Percentiles rank a stretch among this genome's conserved stretches.
phyloP scores from a whole-genome alignment of 192 early-diverging fungal species.

The Allomyces javanicus region DNA sequence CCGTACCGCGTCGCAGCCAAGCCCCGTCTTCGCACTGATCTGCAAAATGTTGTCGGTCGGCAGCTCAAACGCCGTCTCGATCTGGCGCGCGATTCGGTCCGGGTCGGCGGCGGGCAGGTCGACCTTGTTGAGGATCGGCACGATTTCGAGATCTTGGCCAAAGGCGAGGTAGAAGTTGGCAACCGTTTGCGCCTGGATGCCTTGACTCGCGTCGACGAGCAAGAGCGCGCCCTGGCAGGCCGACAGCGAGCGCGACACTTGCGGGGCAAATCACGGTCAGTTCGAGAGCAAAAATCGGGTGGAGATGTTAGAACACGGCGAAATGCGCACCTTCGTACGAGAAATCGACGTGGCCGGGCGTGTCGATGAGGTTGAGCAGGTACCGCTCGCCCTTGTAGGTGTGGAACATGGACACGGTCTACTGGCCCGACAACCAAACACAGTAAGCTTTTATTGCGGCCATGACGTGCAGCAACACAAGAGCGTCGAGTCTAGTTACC shows the following conservation, averaged over 20 bases:
- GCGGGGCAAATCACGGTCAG: no score
- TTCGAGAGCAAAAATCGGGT: no score
- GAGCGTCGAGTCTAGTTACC: conserved; percentile 14
- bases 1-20: conserved; percentile 42
- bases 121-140: conserved; percentile 88
- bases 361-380: conserved; percentile 87
- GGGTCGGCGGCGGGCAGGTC: conserved; percentile 79
- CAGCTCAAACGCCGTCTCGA: conserved; percentile 75
- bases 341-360: conserved; percentile 85
- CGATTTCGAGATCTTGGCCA: conserved; percentile 59
- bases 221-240: conserved; percentile 86
- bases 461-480: neutral
- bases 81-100: conserved; percentile 50
- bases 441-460: neutral
- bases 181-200: conserved; percentile 94
- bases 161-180: conserved; percentile 92
- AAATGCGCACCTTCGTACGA: conserved; percentile 44
- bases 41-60: conserved; percentile 33
- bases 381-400: conserved; percentile 57
- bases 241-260: conserved; percentile 69
- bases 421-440: neutral
- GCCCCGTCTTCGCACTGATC: conserved; percentile 75
- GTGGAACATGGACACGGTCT: conserved; percentile 88
- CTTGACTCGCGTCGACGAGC: conserved; percentile 83
- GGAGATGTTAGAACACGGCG: no score